Conservation (phyloP, 2,329 filamentous ascomycete species). For the Fusarium ramigenum region DNA sequence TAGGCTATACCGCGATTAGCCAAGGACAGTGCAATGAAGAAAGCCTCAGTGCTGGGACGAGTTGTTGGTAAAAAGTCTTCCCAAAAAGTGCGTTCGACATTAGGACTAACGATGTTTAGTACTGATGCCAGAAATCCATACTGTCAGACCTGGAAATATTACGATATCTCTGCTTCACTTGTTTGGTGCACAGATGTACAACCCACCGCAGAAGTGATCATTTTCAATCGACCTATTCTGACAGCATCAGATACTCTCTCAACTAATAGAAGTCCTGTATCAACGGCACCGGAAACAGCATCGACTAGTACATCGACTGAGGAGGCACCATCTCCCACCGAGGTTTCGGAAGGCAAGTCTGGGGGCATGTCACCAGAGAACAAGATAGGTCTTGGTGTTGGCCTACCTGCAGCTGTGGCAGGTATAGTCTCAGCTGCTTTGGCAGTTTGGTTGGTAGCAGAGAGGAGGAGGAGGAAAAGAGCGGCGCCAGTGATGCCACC, state of each 20-base stretch:
- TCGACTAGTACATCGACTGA: neutral
- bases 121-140: neutral
- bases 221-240: neutral
- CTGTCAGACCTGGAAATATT: neutral
- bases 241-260: neutral
- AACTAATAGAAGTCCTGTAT: neutral
- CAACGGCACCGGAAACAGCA: neutral
- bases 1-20: neutral
- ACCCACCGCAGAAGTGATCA: neutral
- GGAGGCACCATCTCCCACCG: neutral
- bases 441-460: neutral
- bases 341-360: neutral
- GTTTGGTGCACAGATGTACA: neutral
- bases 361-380: too few relatives aligned
- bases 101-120: neutral
- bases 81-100: too few relatives aligned
- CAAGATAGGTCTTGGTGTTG: neutral
- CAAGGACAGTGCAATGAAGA: neutral
- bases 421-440: neutral
- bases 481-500: accelerated
- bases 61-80: neutral
- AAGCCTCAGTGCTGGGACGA: neutral
- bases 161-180: neutral
- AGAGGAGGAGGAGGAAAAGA: neutral
- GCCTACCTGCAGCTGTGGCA: neutral